These are phyloP conservation scores for Trifolium fragiferum DNA, from an alignment of 306 rosid species.

Conservation along the genomic window DNA sequence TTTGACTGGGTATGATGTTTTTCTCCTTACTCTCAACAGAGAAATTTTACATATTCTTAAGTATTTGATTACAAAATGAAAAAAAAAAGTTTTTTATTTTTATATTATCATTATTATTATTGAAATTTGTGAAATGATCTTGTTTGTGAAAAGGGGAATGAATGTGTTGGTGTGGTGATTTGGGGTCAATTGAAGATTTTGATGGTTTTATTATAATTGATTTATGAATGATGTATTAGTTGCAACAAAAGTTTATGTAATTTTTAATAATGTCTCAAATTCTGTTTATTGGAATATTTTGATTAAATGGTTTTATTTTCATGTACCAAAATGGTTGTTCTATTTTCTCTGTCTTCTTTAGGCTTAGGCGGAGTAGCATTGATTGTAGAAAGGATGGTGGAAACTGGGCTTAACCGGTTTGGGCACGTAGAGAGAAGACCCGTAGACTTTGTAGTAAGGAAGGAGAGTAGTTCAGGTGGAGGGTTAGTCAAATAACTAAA, in stretches of 20 bases:
- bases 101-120: not conserved
- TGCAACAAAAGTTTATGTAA: not conserved
- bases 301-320: not conserved
- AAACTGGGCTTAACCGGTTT: no score
- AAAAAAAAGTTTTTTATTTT: not conserved
- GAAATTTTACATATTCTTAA: conserved; percentile 3
- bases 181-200: conserved; percentile 1
- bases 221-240: not conserved
- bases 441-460: no score
- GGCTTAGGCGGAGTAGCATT: no score
- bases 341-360: not conserved
- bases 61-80: not conserved
- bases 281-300: not conserved
- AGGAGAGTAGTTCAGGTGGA: no score
- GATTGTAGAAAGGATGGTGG: no score
- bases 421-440: no score
- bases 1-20: conserved; percentile 28
- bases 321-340: not conserved
- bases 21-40: not conserved
- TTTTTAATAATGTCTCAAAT: not conserved
- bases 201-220: not conserved
- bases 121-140: not conserved
- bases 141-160: not conserved
- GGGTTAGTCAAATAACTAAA: no score
- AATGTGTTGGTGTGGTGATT: not conserved